Percentiles rank a stretch among this genome's conserved stretches.
phyloP scores from a whole-genome alignment of 2,329 filamentous ascomycete species.

The Xylaria sp. region DNA sequence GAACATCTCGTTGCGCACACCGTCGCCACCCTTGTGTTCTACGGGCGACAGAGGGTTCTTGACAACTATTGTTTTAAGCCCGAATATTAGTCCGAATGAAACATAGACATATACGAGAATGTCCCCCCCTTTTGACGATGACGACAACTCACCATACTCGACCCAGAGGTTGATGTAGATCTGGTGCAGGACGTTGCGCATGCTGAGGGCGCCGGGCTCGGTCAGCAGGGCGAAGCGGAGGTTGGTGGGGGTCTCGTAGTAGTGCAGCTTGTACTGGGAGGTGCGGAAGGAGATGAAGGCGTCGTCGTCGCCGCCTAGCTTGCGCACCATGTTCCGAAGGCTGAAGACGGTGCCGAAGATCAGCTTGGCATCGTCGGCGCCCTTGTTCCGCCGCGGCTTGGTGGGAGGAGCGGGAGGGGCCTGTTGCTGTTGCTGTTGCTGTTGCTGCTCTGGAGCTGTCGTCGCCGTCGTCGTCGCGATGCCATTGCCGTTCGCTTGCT shows the following conservation, averaged over 20 bases:
- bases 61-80: constrained; percentile 60
- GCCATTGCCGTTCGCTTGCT: constrained; percentile 30
- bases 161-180: constrained; percentile 99
- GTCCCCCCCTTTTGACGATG: neutral
- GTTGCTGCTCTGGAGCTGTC: constrained; percentile 8
- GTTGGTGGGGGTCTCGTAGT: constrained; percentile 96
- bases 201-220: constrained; percentile 86
- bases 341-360: constrained; percentile 98
- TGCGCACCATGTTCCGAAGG: constrained; percentile 94
- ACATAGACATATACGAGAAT: neutral
- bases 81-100: constrained; percentile 31
- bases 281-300: constrained; percentile 95
- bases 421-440: constrained; percentile 27
- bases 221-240: constrained; percentile 98
- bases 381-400: constrained; percentile 38
- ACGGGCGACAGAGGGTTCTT: constrained; percentile 76
- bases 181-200: constrained; percentile 94
- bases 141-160: constrained; percentile 77
- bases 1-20: constrained; percentile 77
- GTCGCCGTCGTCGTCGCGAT: neutral
- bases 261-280: constrained; percentile 96
- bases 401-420: neutral
- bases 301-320: constrained; percentile 92
- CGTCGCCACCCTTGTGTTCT: constrained; percentile 73
- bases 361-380: constrained; percentile 89